Conservation (phyloP, 257 asterid species). For the Rhazya stricta region DNA sequence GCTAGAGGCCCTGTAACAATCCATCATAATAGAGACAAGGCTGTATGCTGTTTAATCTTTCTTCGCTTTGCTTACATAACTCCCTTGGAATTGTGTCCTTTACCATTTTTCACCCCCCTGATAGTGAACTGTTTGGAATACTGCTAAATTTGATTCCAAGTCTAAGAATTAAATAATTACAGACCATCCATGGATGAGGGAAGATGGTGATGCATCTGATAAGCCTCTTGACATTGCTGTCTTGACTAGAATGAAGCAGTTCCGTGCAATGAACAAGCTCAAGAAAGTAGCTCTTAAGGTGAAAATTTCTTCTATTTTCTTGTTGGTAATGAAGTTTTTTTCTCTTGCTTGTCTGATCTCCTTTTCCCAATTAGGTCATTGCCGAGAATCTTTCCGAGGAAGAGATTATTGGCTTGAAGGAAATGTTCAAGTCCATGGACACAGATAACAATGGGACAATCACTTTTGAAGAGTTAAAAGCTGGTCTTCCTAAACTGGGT, state of each 20-base stretch:
- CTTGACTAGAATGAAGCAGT: slow-evolving; percentile 84
- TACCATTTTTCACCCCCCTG: not conserved
- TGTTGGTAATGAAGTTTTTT: slow-evolving; percentile 9
- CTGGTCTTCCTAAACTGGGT: slow-evolving; percentile 87
- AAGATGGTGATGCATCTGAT: slow-evolving; percentile 94
- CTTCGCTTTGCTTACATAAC: not conserved
- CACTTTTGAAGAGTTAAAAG: slow-evolving; percentile 85
- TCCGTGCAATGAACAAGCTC: slow-evolving; percentile 95
- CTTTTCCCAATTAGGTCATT: slow-evolving; percentile 52
- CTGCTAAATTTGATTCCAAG: not conserved
- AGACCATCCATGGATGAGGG: slow-evolving; percentile 99
- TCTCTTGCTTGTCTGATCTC: slow-evolving; percentile 5
- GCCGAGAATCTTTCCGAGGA: slow-evolving; percentile 94
- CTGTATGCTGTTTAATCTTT: not conserved
- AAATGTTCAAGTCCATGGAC: slow-evolving; percentile 93
- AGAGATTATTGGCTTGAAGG: slow-evolving; percentile 95
- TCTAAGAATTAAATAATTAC: slow-evolving; percentile 16
- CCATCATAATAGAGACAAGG: not conserved
- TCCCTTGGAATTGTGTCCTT: not conserved
- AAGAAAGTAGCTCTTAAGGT: slow-evolving; percentile 97
- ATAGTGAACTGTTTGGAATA: not conserved
- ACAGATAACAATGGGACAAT: slow-evolving; percentile 89
- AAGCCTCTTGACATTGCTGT: slow-evolving; percentile 89
- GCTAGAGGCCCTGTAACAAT: not conserved
- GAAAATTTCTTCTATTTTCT: not conserved